These are phyloP conservation scores for Ceratocystis alfenasii DNA, from an alignment of 2,329 filamentous ascomycete species.

Conservation along the genomic window DNA sequence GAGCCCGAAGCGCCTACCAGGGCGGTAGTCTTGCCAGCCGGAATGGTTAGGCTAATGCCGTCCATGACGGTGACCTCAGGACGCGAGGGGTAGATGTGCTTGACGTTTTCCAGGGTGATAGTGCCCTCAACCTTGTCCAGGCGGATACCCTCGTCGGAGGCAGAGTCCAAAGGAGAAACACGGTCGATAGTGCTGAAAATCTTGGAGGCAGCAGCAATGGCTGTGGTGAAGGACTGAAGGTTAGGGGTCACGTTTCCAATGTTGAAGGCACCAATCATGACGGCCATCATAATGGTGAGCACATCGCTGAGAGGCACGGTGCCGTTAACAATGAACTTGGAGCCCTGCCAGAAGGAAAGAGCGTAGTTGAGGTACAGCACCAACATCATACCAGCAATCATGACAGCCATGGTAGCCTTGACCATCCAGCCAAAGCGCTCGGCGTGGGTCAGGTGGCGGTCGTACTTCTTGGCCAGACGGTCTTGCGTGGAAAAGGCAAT, in stretches of 20 bases:
- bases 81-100: constrained; percentile 88
- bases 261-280: constrained; percentile 88
- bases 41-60: constrained; percentile 64
- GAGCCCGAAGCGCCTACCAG: constrained; percentile 89
- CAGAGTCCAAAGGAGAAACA: constrained; percentile 68
- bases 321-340: constrained; percentile 55
- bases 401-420: constrained; percentile 59
- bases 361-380: constrained; percentile 80
- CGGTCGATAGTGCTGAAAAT: constrained; percentile 93
- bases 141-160: constrained; percentile 55
- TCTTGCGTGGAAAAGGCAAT: constrained; percentile 89
- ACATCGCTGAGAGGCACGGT: constrained; percentile 57
- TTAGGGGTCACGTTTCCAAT: constrained; percentile 81
- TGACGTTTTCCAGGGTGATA: constrained; percentile 70
- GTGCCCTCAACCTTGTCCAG: constrained; percentile 62
- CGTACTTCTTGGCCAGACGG: constrained; percentile 78
- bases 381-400: constrained; percentile 75
- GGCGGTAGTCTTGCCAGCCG: constrained; percentile 83
- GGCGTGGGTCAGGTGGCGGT: constrained; percentile 58
- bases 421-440: constrained; percentile 65
- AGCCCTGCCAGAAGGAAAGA: constrained; percentile 80
- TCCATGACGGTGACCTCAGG: constrained; percentile 85
- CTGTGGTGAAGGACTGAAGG: constrained; percentile 72
- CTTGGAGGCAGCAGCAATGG: constrained; percentile 73
- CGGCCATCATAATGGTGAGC: constrained; percentile 74